Conservation (phyloP, 2,329 filamentous ascomycete species). For the Claviceps africana region DNA sequence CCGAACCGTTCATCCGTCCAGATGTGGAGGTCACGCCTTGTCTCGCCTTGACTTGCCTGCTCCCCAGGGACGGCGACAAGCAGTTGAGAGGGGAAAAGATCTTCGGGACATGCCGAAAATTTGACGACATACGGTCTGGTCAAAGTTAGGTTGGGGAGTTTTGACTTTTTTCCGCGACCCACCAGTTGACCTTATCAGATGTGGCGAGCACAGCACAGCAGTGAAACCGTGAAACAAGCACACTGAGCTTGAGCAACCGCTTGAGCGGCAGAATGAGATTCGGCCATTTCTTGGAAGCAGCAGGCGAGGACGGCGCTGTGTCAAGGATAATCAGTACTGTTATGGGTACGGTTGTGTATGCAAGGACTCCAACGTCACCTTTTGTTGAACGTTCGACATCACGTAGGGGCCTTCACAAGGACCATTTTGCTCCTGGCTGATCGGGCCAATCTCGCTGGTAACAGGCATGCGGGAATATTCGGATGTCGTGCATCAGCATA, state of each 20-base stretch:
- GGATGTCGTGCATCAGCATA: slow-evolving; percentile 2
- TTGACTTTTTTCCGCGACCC: not conserved
- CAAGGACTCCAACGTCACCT: not conserved
- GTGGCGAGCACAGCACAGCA: not conserved
- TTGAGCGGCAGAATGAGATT: not conserved
- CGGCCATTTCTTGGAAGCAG: not conserved
- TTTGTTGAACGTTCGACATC: not conserved
- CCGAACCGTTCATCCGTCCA: not conserved
- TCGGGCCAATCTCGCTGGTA: not conserved
- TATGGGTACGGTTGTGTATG: not conserved
- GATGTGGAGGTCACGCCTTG: not conserved
- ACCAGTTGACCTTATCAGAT: not conserved
- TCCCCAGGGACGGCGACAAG: not conserved
- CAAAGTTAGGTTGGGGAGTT: not conserved
- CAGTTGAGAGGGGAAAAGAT: not conserved
- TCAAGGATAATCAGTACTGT: not conserved
- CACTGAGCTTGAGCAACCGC: slow-evolving; percentile 1
- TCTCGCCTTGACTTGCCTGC: not conserved
- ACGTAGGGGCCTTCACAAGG: not conserved
- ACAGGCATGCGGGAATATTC: slow-evolving; percentile 1
- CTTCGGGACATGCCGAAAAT: slow-evolving; percentile 7
- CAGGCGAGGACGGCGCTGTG: not conserved
- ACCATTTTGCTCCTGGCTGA: not conserved
- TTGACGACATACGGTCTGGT: not conserved
- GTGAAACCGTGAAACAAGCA: not conserved